These are phyloP conservation scores for Globisporangium yorkense DNA, from an alignment of 352 stramenopile genomes.

Conservation along the genomic window DNA sequence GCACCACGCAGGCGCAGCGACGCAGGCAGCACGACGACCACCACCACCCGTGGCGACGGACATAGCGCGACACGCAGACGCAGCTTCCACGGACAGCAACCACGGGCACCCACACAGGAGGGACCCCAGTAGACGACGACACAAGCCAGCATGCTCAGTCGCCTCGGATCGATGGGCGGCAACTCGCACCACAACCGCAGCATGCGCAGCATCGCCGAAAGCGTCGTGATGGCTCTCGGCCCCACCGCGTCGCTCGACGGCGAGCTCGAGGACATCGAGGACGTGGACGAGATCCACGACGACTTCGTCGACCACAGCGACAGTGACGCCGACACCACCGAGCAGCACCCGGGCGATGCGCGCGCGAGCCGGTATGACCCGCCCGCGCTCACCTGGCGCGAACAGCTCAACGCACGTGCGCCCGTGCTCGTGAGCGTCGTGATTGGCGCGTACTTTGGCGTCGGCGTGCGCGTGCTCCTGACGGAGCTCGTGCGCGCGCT, in stretches of 20 bases:
- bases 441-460: constrained; percentile 43
- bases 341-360: constrained; percentile 4
- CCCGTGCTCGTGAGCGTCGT: constrained; percentile 29
- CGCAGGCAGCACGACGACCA: not conserved
- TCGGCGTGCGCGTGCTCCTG: constrained; percentile 40
- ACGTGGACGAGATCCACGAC: constrained; percentile 18
- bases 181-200: constrained; percentile 11
- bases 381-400: not conserved
- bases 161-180: not conserved
- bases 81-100: no score
- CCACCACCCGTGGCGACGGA: not conserved
- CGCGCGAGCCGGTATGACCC: not conserved
- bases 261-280: constrained; percentile 11
- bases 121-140: no score
- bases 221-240: constrained; percentile 23
- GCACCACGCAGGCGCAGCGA: not conserved
- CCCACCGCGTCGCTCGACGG: constrained; percentile 30
- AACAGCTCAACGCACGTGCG: constrained; percentile 23
- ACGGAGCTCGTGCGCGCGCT: constrained; percentile 38
- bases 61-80: not conserved
- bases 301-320: constrained; percentile 13
- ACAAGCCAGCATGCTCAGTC: not conserved
- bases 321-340: constrained; percentile 7
- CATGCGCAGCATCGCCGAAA: constrained; percentile 45
- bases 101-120: no score